These are phyloP conservation scores for Candida sakaeoensis DNA, from an alignment of 805 yeast genomes.

Conservation along the genomic window DNA sequence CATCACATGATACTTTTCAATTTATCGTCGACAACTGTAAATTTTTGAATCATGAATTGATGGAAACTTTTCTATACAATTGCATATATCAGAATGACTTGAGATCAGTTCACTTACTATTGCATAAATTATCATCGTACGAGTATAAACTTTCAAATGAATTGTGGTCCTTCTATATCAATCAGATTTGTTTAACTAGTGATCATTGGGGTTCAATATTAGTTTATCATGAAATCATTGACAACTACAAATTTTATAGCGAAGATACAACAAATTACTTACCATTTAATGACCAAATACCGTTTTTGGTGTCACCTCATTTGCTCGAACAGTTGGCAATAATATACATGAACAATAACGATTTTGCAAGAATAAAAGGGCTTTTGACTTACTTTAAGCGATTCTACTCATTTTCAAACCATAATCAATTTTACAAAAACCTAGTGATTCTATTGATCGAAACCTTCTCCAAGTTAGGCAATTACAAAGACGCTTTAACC, in stretches of 20 bases:
- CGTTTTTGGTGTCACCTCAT: slow-evolving; percentile 31
- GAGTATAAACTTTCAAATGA: slow-evolving; percentile 25
- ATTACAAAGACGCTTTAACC: slow-evolving; percentile 19
- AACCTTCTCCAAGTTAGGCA: slow-evolving; percentile 21
- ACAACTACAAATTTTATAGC: slow-evolving; percentile 18
- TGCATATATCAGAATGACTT: slow-evolving; percentile 19
- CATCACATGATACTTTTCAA: slow-evolving; percentile 7
- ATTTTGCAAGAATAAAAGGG: slow-evolving; percentile 25
- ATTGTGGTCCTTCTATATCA: slow-evolving; percentile 29
- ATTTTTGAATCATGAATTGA: slow-evolving; percentile 10
- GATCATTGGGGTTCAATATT: slow-evolving; percentile 30
- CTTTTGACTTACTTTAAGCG: slow-evolving; percentile 32
- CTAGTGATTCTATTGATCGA: slow-evolving; percentile 29
- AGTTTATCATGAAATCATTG: slow-evolving; percentile 34
- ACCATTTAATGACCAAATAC: slow-evolving; percentile 18
- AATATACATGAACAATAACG: slow-evolving; percentile 26
- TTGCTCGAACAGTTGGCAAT: slow-evolving; percentile 22
- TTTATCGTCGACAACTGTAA: slow-evolving; percentile 9
- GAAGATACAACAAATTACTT: slow-evolving; percentile 12
- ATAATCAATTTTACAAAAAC: slow-evolving; percentile 24
- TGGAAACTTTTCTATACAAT: slow-evolving; percentile 21
- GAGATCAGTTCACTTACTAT: slow-evolving; percentile 22
- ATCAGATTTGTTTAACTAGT: slow-evolving; percentile 20
- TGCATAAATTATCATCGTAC: slow-evolving; percentile 21
- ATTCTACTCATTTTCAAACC: slow-evolving; percentile 33